Conservation (phyloP, 2,329 filamentous ascomycete species). For the Didymella lethalis region DNA sequence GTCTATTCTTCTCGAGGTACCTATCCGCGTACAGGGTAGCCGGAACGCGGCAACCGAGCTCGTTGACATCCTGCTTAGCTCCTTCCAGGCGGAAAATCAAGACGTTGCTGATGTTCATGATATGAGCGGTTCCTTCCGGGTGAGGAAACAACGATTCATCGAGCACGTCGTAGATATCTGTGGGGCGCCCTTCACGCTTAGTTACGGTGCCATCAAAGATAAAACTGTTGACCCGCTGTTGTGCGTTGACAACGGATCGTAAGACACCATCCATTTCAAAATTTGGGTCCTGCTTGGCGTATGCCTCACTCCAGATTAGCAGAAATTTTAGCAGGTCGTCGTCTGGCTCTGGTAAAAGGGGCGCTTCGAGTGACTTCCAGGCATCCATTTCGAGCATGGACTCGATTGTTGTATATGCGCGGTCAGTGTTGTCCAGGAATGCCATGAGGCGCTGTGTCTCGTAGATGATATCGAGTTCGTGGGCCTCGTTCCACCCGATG, state of each 20-base stretch:
- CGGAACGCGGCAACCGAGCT: slow-evolving; percentile 60
- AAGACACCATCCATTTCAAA: slow-evolving; percentile 55
- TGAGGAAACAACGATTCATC: slow-evolving; percentile 58
- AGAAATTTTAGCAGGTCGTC: slow-evolving; percentile 57
- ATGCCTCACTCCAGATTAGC: slow-evolving; percentile 58
- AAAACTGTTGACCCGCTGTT: slow-evolving; percentile 39
- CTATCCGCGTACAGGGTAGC: slow-evolving; percentile 65
- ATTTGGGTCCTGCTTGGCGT: slow-evolving; percentile 52
- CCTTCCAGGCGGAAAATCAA: slow-evolving; percentile 57
- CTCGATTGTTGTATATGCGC: slow-evolving; percentile 66
- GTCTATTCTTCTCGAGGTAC: slow-evolving; percentile 63
- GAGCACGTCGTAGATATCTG: slow-evolving; percentile 62
- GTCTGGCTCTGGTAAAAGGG: slow-evolving; percentile 40
- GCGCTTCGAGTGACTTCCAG: slow-evolving; percentile 33
- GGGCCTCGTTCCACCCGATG: slow-evolving; percentile 38
- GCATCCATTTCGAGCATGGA: slow-evolving; percentile 57
- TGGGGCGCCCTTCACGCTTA: slow-evolving; percentile 34
- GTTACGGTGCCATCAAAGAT: slow-evolving; percentile 40
- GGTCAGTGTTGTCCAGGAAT: slow-evolving; percentile 64
- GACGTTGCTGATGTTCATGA: slow-evolving; percentile 57
- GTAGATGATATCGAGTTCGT: slow-evolving; percentile 56
- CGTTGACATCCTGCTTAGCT: slow-evolving; percentile 47
- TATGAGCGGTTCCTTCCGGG: slow-evolving; percentile 35
- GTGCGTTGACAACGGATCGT: slow-evolving; percentile 52
- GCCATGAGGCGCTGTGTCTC: slow-evolving; percentile 69